These are phyloP conservation scores for Aspergillus quadrilineatus DNA, from an alignment of 2,329 filamentous ascomycete species.

Conservation along the genomic window DNA sequence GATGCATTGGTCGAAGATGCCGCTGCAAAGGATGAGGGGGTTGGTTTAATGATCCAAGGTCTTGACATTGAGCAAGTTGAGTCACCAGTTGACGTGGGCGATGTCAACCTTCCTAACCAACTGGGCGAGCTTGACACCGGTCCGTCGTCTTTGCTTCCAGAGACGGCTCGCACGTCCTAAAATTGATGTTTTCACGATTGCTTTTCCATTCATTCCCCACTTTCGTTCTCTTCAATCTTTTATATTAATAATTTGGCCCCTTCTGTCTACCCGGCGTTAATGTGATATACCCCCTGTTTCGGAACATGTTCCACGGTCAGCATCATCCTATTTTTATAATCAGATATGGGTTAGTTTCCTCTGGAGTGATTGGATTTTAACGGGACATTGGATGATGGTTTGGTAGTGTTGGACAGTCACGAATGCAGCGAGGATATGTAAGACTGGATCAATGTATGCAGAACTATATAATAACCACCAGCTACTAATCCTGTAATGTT, in stretches of 20 bases:
- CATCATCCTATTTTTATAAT: constrained; percentile 20
- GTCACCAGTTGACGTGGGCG: constrained; percentile 14
- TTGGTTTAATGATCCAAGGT: constrained; percentile 37
- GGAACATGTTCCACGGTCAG: constrained; percentile 20
- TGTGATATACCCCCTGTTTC: constrained; percentile 42
- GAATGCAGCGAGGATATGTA: constrained; percentile 10
- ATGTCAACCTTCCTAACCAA: constrained; percentile 20
- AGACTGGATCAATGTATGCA: constrained; percentile 5
- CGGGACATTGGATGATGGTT: constrained; percentile 9
- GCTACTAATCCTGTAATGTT: not conserved
- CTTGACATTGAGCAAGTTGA: constrained; percentile 32
- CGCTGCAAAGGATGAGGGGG: constrained; percentile 24
- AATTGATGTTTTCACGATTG: constrained; percentile 4
- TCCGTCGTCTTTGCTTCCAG: constrained; percentile 27
- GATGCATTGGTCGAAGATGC: constrained; percentile 18
- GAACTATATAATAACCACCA: constrained; percentile 6
- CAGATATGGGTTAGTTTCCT: constrained; percentile 20
- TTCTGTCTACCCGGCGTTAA: constrained; percentile 31
- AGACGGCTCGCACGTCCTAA: constrained; percentile 27
- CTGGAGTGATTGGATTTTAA: constrained; percentile 21
- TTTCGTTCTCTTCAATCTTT: constrained; percentile 10
- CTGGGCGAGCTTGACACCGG: constrained; percentile 30
- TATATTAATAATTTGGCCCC: constrained; percentile 12
- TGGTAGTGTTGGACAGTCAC: constrained; percentile 12
- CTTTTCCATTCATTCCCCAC: constrained; percentile 4